Conservation (phyloP, 768 basidiomycete species). For the Pluteus cervinus region DNA sequence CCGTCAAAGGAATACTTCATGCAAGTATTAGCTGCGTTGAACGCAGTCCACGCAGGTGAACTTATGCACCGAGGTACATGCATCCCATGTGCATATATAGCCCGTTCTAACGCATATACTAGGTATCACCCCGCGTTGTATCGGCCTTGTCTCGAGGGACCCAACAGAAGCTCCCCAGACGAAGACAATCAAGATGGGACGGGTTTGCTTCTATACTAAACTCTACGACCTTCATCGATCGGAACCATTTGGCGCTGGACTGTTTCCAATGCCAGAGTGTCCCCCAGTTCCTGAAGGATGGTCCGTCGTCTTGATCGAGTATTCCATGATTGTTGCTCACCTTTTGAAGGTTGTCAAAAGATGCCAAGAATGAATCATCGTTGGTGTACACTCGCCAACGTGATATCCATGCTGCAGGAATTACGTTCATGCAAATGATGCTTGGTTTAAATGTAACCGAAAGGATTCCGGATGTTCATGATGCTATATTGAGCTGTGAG, state of each 20-base stretch:
- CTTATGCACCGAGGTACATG: conserved; percentile 64
- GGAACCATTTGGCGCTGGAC: conserved; percentile 59
- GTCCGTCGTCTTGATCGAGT: conserved; percentile 11
- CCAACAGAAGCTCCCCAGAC: conserved; percentile 34
- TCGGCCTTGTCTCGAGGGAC: conserved; percentile 54
- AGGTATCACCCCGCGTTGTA: conserved; percentile 55
- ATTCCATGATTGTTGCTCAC: conserved; percentile 7
- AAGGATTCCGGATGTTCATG: conserved; percentile 46
- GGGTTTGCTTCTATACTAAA: conserved; percentile 63
- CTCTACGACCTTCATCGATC: conserved; percentile 81
- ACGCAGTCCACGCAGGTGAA: conserved; percentile 56
- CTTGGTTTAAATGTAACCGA: conserved; percentile 66
- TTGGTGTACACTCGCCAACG: conserved; percentile 65
- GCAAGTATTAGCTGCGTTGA: conserved; percentile 67
- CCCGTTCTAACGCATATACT: conserved; percentile 5
- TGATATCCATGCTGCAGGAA: conserved; percentile 79
- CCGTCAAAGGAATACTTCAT: conserved; percentile 61
- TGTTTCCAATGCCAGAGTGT: conserved; percentile 23
- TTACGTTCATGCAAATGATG: conserved; percentile 82
- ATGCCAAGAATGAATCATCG: conserved; percentile 74
- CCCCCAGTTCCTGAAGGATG: conserved; percentile 44
- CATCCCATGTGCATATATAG: background rate
- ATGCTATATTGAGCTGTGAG: conserved; percentile 54
- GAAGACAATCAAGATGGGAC: conserved; percentile 70
- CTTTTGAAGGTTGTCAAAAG: conserved; percentile 64